These are phyloP conservation scores for Trichoderma breve DNA, from an alignment of 2,329 filamentous ascomycete species.

Conservation along the genomic window DNA sequence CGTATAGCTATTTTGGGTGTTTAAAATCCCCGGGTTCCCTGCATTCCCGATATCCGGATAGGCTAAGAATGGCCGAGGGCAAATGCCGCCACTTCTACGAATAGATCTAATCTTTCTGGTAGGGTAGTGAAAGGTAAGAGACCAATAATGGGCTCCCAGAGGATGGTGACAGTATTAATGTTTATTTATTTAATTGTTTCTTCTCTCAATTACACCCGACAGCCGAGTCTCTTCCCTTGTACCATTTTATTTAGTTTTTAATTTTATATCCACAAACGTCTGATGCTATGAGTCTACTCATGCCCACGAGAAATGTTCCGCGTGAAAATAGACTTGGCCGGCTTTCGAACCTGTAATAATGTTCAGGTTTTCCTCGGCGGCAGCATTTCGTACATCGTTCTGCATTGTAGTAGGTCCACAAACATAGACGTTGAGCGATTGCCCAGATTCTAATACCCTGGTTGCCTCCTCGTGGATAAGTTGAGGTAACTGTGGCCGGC, in stretches of 20 bases:
- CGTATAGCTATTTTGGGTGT: too few species aligned
- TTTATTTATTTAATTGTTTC: not conserved
- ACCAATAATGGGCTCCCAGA: not conserved
- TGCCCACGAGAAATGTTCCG: not conserved
- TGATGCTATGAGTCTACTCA: not conserved
- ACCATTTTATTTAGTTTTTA: too few species aligned
- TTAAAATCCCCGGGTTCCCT: too few species aligned
- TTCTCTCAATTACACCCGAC: not conserved
- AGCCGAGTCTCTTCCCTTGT: too few species aligned
- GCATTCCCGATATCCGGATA: too few species aligned
- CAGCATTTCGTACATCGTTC: not conserved
- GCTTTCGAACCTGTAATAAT: not conserved
- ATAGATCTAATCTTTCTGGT: not conserved
- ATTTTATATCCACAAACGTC: too few species aligned
- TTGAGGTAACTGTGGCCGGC: not conserved
- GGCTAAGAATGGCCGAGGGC: too few species aligned
- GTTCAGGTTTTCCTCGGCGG: not conserved
- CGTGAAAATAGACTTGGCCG: not conserved
- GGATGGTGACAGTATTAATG: not conserved
- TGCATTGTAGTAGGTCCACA: not conserved
- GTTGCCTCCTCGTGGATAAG: not conserved
- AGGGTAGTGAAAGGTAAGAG: not conserved
- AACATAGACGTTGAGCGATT: not conserved
- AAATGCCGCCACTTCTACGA: not conserved
- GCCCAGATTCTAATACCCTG: not conserved